Evolutionary conservation across 371 early-diverging fungal species (phyloP), one percentile per base, ranked within the genome.

Genomic region (Coemansia sp.): DNA sequence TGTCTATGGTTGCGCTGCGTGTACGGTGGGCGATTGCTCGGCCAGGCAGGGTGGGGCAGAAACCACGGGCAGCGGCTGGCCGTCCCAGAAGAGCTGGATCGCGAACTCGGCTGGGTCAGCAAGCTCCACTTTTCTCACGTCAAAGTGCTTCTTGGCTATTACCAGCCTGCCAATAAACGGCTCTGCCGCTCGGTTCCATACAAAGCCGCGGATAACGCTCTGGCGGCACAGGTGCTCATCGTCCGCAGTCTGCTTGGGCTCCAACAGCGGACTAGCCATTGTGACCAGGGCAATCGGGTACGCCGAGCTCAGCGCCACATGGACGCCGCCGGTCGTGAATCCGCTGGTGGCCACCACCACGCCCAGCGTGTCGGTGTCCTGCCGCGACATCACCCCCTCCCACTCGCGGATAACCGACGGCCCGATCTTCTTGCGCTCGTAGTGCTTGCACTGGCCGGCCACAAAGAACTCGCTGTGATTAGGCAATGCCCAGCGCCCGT

Each of bases 321-420:
- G 38, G 11, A 69, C 47, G 37, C 67, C 69, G 3, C 58, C 59
- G 11, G 63, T 11, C n/a, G 77, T 70, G 43, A 69, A 77, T n/a
- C 77, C 77, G 46, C 67, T 72, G 10, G 77, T 60, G 9, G 77
- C 63, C 7, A 54, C 58, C 4, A 77, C 55, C 1, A 77, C 32
- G 40, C 77, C 77, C 11, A 77, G 40, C 1, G 76, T 68, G 32
- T 77, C 77, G 11, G 44, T 12, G 10, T 70, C 67, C 36, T 77
- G 77, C 11, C 77, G 52, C 14, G 77, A 61, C 77, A 77, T 78
- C 14, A 77, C 77, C 34, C 77, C 77, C 31, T 77, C 77, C 74
- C 74, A 77, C 48, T 77, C 77, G 33, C 77, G 69, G 39, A 77
- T 61, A 9, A 77, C 52, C 24, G 78, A 51, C 4, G 77, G 77